A percentile compares a stretch with the other conserved stretches of the same genome.
Evolutionary conservation across 345 rosid genomes (phyloP).

Genomic region (Salix arbutifolia): DNA sequence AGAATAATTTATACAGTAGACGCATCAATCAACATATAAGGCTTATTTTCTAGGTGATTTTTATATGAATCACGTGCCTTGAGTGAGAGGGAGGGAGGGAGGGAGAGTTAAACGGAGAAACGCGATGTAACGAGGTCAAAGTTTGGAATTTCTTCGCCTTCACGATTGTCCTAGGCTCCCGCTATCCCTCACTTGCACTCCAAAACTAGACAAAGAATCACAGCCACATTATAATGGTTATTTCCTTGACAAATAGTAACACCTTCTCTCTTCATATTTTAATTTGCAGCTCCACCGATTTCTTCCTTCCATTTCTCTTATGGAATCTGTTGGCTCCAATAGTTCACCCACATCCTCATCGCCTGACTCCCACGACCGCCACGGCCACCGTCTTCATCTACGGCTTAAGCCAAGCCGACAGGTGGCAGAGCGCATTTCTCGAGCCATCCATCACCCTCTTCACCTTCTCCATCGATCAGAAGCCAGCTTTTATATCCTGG

Average conservation of each 20-base stretch:
- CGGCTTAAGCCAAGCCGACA: slow-evolving; percentile 42
- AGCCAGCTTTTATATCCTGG: slow-evolving; percentile 60
- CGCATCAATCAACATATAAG: no score
- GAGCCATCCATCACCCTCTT: slow-evolving; percentile 68
- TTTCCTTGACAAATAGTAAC: not conserved
- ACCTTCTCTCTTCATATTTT: not conserved
- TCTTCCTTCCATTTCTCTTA: not conserved
- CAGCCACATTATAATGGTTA: not conserved
- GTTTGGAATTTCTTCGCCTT: not conserved
- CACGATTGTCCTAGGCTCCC: slow-evolving; percentile 23
- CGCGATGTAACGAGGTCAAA: not conserved
- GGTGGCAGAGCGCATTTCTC: slow-evolving; percentile 48
- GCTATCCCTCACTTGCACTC: slow-evolving; percentile 51
- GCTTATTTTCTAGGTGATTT: no score
- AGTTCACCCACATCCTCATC: slow-evolving; percentile 19
- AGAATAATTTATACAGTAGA: no score
- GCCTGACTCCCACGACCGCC: not conserved
- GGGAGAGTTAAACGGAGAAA: not conserved
- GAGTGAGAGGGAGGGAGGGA: no score
- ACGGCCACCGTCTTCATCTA: slow-evolving; percentile 9
- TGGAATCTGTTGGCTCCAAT: slow-evolving; percentile 54
- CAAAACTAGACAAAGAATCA: slow-evolving; percentile 41
- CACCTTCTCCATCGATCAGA: slow-evolving; percentile 62
- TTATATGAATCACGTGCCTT: no score
- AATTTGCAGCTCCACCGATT: not conserved